Evolutionary conservation across 345 rosid genomes (phyloP).

Genomic region (Moricandia moricandioides): DNA sequence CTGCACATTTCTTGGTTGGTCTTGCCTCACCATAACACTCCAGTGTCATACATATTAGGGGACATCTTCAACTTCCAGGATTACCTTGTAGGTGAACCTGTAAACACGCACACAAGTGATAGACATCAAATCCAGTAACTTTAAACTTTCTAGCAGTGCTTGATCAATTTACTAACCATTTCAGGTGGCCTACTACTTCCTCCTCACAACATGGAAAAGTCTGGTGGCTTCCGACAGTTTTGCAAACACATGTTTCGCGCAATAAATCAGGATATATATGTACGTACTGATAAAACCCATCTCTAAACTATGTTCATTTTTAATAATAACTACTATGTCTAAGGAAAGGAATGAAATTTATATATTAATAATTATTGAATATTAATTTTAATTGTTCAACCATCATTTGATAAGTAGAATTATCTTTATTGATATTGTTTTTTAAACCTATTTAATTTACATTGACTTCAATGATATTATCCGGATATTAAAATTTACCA

Average conservation of each 20-base stretch:
- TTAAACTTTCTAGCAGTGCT: neutral
- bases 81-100: slow-evolving; percentile 73
- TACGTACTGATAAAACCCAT: slow-evolving; percentile 28
- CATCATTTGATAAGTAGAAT: too few species aligned
- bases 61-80: slow-evolving; percentile 53
- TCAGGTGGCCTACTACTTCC: slow-evolving; percentile 73
- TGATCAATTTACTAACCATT: slow-evolving; percentile 48
- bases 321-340: too few species aligned
- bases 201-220: slow-evolving; percentile 62
- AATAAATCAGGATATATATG: slow-evolving; percentile 1
- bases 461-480: too few species aligned
- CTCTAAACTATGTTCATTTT: neutral
- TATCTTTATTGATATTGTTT: too few species aligned
- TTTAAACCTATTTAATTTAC: too few species aligned
- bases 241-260: slow-evolving; percentile 58
- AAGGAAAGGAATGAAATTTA: too few species aligned
- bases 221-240: slow-evolving; percentile 68
- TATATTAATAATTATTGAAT: too few species aligned
- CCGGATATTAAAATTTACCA: too few species aligned
- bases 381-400: too few species aligned
- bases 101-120: slow-evolving; percentile 6
- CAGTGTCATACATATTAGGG: slow-evolving; percentile 41
- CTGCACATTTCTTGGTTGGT: slow-evolving; percentile 66
- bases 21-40: slow-evolving; percentile 60
- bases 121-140: neutral